These are phyloP conservation scores for Podaxis sp. DNA, from an alignment of 768 basidiomycete genomes.

Conservation along the genomic window DNA sequence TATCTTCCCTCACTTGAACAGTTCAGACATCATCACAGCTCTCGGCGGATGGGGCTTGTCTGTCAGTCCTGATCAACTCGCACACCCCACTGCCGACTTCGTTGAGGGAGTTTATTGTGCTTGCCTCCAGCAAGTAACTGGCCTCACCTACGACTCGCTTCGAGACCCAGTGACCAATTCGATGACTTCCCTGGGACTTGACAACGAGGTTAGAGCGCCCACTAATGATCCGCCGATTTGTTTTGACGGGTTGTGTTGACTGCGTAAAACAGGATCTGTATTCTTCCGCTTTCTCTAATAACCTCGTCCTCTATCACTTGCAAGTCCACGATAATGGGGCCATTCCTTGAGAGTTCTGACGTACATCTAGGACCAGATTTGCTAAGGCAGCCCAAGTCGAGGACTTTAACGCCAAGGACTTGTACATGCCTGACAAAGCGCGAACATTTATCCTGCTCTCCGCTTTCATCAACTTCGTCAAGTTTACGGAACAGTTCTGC, in stretches of 20 bases:
- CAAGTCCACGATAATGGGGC: conserved; percentile 23
- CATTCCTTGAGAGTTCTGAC: background rate
- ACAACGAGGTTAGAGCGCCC: conserved; percentile 45
- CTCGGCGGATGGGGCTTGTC: conserved; percentile 67
- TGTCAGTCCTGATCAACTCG: conserved; percentile 63
- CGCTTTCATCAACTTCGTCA: conserved; percentile 91
- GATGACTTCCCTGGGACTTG: conserved; percentile 43
- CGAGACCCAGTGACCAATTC: conserved; percentile 54
- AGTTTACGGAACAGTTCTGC: conserved; percentile 76
- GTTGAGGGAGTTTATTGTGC: conserved; percentile 66
- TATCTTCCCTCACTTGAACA: conserved; percentile 62
- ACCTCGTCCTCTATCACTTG: conserved; percentile 70
- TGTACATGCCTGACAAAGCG: conserved; percentile 66
- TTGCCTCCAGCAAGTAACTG: conserved; percentile 69
- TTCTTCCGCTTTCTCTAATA: conserved; percentile 49
- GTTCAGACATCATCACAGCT: conserved; percentile 58
- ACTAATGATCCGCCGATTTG: background rate
- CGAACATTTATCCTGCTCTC: conserved; percentile 76
- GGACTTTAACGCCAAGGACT: conserved; percentile 73
- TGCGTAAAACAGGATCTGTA: conserved; percentile 56
- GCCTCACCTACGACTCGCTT: conserved; percentile 53
- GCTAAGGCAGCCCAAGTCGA: conserved; percentile 70
- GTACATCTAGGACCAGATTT: conserved; percentile 50
- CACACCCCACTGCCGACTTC: conserved; percentile 64
- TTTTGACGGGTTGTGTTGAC: background rate